Evolutionary conservation across 768 basidiomycete genomes (phyloP), one percentile per base, ranked within the genome.

Genomic region (Mrakia frigida): DNA sequence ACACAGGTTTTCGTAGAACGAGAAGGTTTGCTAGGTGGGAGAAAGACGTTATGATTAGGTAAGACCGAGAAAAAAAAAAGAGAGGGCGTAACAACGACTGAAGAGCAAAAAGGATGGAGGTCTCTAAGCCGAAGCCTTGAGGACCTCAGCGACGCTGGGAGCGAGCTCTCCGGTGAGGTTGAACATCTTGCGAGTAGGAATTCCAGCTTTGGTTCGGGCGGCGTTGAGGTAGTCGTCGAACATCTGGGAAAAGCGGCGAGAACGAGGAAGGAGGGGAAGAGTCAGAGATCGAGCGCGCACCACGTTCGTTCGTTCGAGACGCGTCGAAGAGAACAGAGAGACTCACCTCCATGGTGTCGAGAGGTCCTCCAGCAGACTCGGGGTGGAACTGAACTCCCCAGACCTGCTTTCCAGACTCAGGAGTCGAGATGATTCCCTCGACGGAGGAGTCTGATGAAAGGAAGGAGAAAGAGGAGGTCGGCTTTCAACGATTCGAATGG

Each of bases 381-480:
- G 97, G 97, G 84, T 99, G 97, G 89, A 98, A 99, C 82, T 99
- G 97, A 31, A 98, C 96, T 80, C 96, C 97, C 93, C 94, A 98
- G 41, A 98, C 88, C 79, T 89, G 90, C 85, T 90, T 93, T 73
- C 94, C 94, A 33, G 93, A 94, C 14, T 90, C 91, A 0, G 85
- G 82, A 2, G 97, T 97, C 25, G 94, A 95, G 85, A 94, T 98
- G 87, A 98, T 97, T 53, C 97, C 97, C 83, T 98, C 97, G 23
- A 98, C 94, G 0, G 94, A 97, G 23, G 96, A 98, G 85, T 98
- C 96, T 75, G 33, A 0, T n/a, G 4, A 35, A 43, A n/a, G n/a
- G 35, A 75, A 53, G 6, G 46, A 75, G 11, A 70, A 65, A 13
- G 37, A 63, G 35, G 37, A 63, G 35, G 37, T 37, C 25, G 18